These are phyloP conservation scores for Colletotrichum tanaceti DNA, from an alignment of 2,329 filamentous ascomycete species.

Conservation along the genomic window DNA sequence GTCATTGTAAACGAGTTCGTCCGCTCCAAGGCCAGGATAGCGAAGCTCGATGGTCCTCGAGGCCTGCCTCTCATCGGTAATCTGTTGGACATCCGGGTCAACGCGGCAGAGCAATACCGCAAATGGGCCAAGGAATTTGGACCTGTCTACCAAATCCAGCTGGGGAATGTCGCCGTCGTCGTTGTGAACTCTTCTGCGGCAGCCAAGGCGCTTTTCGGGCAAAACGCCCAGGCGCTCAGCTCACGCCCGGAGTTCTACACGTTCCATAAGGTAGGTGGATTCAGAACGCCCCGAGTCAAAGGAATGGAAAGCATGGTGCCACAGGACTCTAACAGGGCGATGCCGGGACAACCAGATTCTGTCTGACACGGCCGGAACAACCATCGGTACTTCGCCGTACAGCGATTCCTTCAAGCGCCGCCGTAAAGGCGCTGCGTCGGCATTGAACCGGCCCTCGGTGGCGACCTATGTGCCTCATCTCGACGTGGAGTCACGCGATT, in stretches of 20 bases:
- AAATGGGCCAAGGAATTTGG: conserved; percentile 62
- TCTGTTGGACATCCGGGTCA: conserved; percentile 63
- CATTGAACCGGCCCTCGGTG: conserved; percentile 73
- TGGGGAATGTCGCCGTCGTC: conserved; percentile 67
- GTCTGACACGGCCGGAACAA: conserved; percentile 74
- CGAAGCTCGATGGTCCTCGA: conserved; percentile 59
- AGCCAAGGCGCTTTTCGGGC: conserved; percentile 62
- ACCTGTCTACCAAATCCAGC: conserved; percentile 66
- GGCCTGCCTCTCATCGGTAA: conserved; percentile 67
- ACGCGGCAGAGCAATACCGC: conserved; percentile 68
- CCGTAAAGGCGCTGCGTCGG: conserved; percentile 73
- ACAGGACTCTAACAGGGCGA: background rate
- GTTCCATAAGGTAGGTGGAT: conserved; percentile 62
- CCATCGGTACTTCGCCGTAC: conserved; percentile 75
- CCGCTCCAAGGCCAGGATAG: conserved; percentile 57
- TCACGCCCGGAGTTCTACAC: conserved; percentile 69
- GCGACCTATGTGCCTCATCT: conserved; percentile 71
- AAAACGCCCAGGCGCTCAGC: conserved; percentile 64
- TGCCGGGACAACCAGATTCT: conserved; percentile 58
- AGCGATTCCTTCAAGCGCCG: conserved; percentile 72
- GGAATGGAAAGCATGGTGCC: background rate
- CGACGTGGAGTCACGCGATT: conserved; percentile 71
- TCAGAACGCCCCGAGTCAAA: background rate
- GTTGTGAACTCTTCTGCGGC: conserved; percentile 66
- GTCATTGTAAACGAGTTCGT: conserved; percentile 62